Evolutionary conservation across 768 basidiomycete species (phyloP), one percentile per base, ranked within the genome.

Genomic region (Boletus eberwhitei): DNA sequence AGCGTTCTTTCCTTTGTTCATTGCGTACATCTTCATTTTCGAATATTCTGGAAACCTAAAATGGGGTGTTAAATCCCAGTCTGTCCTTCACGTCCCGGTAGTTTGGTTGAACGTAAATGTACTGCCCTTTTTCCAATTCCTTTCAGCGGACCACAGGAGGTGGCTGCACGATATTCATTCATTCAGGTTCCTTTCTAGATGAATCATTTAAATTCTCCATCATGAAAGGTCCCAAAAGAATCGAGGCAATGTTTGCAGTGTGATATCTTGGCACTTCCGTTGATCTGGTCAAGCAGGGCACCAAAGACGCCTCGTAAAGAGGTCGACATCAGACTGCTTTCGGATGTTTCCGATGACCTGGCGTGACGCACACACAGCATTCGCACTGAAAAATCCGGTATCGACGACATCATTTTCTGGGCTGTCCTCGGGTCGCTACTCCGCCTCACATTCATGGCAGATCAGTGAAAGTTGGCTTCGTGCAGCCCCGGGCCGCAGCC

Each of bases 41-140:
- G 39, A 45, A 36, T 11, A 35, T 48, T 47, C 50, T 50, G 34
- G 55, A 51, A 51, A 32, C 36, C 38, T 36, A 59, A 66, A 68
- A 70, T 38, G 59, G 68, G 68, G 47, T 70, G 55, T 59, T 35
- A 38, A 59, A 50, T 54, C 60, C 59, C 54, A 48, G 34, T 43
- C 35, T 49, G 39, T 43, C 24, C 4, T 61, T 37, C 13, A 22
- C 48, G 39, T 46, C 36, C 37, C 38, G 37, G 39, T 51, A 50
- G 37, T 49, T 50, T 53, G 39, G 32, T 53, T 38, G 22, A 46
- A 46, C 12, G 35, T 46, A 51, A 49, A 59, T 56, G 52, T 19
- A 14, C 41, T 60, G 42, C 46, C 26, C 43, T 49, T 45, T 8
- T 26, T 36, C 13, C 6, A 8, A n/a, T 12, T n/a, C 14, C 4